These are phyloP conservation scores for Ceratobasidium theobromae DNA, from an alignment of 1,284 basidiomycete genomes.

Conservation along the genomic window DNA sequence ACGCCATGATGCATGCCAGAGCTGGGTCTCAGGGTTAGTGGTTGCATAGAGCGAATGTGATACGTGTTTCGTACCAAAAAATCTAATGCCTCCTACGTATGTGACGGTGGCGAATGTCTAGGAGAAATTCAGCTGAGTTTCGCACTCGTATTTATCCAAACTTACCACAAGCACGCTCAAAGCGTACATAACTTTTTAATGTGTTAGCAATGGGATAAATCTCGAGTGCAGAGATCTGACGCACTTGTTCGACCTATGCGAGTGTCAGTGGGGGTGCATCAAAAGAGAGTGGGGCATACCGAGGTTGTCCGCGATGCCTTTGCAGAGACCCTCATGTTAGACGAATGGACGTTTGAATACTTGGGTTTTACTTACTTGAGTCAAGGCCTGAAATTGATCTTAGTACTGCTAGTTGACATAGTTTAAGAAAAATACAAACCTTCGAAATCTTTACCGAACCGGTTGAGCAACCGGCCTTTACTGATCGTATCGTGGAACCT, in stretches of 20 bases:
- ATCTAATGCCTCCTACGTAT: constrained; percentile 75
- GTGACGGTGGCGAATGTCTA: constrained; percentile 73
- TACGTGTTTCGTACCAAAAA: constrained; percentile 51
- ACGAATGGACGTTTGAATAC: neutral
- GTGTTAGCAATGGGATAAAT: constrained; percentile 38
- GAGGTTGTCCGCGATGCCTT: constrained; percentile 76
- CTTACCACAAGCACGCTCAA: constrained; percentile 23
- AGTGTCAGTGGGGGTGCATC: neutral
- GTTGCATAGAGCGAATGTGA: neutral
- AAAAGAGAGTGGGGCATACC: constrained; percentile 39
- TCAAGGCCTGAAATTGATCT: constrained; percentile 66
- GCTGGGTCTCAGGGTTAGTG: neutral
- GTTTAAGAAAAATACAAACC: constrained; percentile 46
- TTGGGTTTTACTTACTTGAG: constrained; percentile 46
- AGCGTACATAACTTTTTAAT: constrained; percentile 21
- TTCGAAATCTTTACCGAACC: constrained; percentile 94
- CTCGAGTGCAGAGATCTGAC: constrained; percentile 46
- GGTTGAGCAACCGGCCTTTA: constrained; percentile 80
- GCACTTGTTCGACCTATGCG: constrained; percentile 60
- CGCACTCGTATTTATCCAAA: neutral
- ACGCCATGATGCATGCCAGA: constrained; percentile 54
- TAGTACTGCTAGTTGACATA: neutral
- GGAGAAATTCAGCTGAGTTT: constrained; percentile 48
- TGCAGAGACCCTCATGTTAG: constrained; percentile 38
- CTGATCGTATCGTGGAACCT: constrained; percentile 94